phyloP scores from a whole-genome alignment of 345 rosid genomes.

The Ailanthus altissimus region DNA sequence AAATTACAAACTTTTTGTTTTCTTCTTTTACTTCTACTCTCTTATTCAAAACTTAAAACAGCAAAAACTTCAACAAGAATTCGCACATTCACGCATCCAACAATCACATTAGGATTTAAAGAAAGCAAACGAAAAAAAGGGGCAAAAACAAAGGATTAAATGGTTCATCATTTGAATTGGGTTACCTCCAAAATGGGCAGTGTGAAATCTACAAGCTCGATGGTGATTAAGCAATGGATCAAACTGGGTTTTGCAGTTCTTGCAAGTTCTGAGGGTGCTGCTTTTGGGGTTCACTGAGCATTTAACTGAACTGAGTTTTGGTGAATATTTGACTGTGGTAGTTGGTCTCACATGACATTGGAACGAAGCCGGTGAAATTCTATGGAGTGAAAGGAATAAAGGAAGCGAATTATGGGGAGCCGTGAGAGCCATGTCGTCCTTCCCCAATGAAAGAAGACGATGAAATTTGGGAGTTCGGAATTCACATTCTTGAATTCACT shows the following conservation, averaged over 20 bases:
- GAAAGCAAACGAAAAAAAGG: neutral
- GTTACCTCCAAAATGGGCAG: conserved; percentile 93
- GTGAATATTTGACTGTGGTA: neutral
- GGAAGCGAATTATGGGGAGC: neutral
- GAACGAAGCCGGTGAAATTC: neutral
- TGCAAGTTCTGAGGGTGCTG: conserved; percentile 63
- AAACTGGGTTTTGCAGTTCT: conserved; percentile 90
- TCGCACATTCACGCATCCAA: neutral
- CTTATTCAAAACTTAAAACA: neutral
- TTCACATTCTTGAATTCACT: neutral
- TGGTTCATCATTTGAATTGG: neutral
- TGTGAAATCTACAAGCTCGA: conserved; percentile 79
- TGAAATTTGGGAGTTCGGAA: neutral
- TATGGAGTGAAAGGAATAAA: neutral
- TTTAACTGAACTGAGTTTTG: conserved; percentile 9
- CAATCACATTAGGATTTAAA: neutral
- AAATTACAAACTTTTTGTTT: neutral
- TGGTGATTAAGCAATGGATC: conserved; percentile 76
- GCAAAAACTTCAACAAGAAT: neutral
- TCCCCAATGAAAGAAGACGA: neutral
- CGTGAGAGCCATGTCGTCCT: conserved; percentile 20
- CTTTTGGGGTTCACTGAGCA: conserved; percentile 18
- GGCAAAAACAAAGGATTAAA: too few relatives aligned
- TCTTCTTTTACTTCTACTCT: neutral
- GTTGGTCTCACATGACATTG: neutral